phyloP scores from a whole-genome alignment of 176 grass and related monocot genomes.

The Tillandsia fasciculata region DNA sequence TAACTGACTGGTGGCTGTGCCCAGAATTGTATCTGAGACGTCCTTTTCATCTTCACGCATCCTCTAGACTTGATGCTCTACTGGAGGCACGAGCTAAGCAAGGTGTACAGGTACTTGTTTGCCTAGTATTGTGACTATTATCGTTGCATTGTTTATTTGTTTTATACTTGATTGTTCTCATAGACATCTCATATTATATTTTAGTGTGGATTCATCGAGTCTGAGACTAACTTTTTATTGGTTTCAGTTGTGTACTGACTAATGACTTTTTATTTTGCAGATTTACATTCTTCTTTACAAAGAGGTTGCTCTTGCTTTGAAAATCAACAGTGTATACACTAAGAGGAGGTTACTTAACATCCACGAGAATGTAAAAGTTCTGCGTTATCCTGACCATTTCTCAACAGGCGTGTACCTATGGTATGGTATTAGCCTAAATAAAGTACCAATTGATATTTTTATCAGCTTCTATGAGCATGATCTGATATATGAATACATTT shows the following conservation, averaged over 20 bases:
- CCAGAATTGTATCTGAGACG: slow-evolving; percentile 75
- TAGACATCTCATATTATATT: not conserved
- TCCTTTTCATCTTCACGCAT: slow-evolving; percentile 43
- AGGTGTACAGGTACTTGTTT: slow-evolving; percentile 67
- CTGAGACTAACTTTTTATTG: not conserved
- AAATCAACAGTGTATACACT: slow-evolving; percentile 78
- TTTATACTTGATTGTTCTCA: not conserved
- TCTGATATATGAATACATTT: slow-evolving; percentile 1
- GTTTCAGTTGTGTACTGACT: not conserved
- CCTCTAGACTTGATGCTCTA: slow-evolving; percentile 70
- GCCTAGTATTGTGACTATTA: not conserved
- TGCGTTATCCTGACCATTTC: slow-evolving; percentile 88
- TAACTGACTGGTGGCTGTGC: slow-evolving; percentile 88
- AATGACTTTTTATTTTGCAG: slow-evolving; percentile 27
- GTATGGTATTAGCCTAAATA: slow-evolving; percentile 22
- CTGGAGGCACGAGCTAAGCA: slow-evolving; percentile 63
- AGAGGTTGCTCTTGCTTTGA: slow-evolving; percentile 76
- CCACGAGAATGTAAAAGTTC: slow-evolving; percentile 89
- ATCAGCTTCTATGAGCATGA: not conserved
- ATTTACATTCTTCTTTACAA: slow-evolving; percentile 90
- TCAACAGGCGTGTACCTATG: slow-evolving; percentile 72
- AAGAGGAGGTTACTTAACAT: slow-evolving; percentile 56
- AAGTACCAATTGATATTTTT: slow-evolving; percentile 2
- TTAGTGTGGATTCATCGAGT: not conserved
- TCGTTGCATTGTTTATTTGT: not conserved